phyloP scores from a whole-genome alignment of 805 yeast species.

The Metschnikowia kunwiensis region DNA sequence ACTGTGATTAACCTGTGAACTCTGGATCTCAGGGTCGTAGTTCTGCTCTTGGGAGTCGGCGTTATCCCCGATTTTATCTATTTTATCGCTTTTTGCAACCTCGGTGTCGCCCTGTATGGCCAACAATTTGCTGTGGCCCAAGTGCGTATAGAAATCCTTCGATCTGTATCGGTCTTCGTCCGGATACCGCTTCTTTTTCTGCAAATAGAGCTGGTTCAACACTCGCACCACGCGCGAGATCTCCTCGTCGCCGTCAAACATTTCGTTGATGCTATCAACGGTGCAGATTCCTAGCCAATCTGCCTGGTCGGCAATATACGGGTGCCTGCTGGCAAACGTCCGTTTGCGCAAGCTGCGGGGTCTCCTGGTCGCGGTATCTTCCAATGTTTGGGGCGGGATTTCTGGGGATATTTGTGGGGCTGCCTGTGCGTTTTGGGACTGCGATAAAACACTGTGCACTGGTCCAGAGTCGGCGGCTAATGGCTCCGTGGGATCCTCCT shows the following conservation, averaged over 20 bases:
- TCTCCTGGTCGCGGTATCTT: not conserved
- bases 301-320: constrained; percentile 44
- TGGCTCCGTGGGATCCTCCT: not conserved
- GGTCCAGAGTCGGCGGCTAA: not conserved
- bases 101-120: constrained; percentile 16
- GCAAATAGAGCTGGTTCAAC: constrained; percentile 35
- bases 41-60: constrained; percentile 6
- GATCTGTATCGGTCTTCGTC: constrained; percentile 38
- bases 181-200: constrained; percentile 31
- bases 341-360: constrained; percentile 36
- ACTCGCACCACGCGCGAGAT: constrained; percentile 31
- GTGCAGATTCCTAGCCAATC: constrained; percentile 41
- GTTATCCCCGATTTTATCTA: not conserved
- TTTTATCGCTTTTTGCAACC: not conserved
- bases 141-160: constrained; percentile 36
- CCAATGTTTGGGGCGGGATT: not conserved
- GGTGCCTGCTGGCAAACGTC: constrained; percentile 43
- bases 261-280: constrained; percentile 34
- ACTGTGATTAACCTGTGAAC: constrained; percentile 3
- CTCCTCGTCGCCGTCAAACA: constrained; percentile 33
- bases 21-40: constrained; percentile 6
- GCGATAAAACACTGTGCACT: not conserved
- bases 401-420: not conserved
- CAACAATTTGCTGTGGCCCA: constrained; percentile 25
- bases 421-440: not conserved